Evolutionary conservation across 805 yeast genomes (phyloP).

Genomic region (Saccharomycopsis selenospora): DNA sequence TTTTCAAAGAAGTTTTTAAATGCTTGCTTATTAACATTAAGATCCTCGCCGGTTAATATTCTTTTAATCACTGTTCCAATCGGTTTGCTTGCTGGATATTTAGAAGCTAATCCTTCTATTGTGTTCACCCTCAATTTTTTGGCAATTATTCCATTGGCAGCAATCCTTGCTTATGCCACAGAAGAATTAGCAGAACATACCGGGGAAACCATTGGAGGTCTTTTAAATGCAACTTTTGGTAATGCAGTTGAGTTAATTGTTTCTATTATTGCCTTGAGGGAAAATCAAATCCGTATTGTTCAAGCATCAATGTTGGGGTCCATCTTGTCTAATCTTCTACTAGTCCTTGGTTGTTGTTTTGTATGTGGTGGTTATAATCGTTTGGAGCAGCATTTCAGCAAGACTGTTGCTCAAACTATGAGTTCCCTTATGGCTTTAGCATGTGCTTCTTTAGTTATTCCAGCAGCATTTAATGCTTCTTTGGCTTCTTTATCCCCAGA

Average conservation of each 20-base stretch:
- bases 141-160: constrained; percentile 90
- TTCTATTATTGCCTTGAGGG: constrained; percentile 77
- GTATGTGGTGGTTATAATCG: constrained; percentile 86
- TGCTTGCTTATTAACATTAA: constrained; percentile 16
- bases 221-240: constrained; percentile 94
- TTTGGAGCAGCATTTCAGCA: constrained; percentile 82
- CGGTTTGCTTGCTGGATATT: constrained; percentile 67
- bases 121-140: constrained; percentile 72
- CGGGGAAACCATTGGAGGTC: constrained; percentile 90
- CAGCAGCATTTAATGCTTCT: constrained; percentile 92
- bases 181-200: constrained; percentile 84
- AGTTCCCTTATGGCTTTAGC: constrained; percentile 87
- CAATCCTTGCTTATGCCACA: constrained; percentile 84
- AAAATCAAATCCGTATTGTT: constrained; percentile 86
- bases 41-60: constrained; percentile 67
- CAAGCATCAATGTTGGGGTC: constrained; percentile 98
- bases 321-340: constrained; percentile 75
- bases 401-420: constrained; percentile 98
- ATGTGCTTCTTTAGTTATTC: constrained; percentile 79
- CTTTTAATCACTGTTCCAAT: constrained; percentile 81
- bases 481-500: constrained; percentile 42
- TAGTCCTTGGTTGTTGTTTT: constrained; percentile 94
- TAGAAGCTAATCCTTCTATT: constrained; percentile 45
- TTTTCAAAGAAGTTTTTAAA: neutral
- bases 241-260: constrained; percentile 97